phyloP scores from a whole-genome alignment of 148 eudicot species.

The Agrostemma githago region DNA sequence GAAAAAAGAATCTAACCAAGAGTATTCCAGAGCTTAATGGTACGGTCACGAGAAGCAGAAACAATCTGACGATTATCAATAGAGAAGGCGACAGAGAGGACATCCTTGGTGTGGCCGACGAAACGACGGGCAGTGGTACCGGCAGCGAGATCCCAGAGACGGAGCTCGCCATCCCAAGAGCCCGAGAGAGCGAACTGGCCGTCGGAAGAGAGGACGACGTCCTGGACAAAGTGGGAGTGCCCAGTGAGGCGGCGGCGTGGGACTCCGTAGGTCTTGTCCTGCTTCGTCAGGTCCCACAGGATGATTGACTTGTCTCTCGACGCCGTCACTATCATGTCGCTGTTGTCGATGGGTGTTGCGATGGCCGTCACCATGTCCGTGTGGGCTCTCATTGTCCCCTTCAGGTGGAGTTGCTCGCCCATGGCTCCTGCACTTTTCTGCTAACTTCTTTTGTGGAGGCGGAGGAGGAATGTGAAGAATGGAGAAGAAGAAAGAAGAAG shows the following conservation, averaged over 20 bases:
- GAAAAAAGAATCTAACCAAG: conserved; percentile 31
- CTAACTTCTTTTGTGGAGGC: too few relatives aligned
- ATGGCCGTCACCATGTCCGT: conserved; percentile 62
- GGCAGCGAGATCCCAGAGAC: conserved; percentile 75
- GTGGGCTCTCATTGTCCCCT: conserved; percentile 52
- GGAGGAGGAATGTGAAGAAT: too few relatives aligned
- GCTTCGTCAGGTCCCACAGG: conserved; percentile 44
- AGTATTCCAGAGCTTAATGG: conserved; percentile 92
- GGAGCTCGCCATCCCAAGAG: conserved; percentile 82
- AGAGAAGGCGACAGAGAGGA: conserved; percentile 74
- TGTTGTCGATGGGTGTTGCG: conserved; percentile 58
- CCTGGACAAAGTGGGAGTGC: conserved; percentile 77
- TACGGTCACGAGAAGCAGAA: conserved; percentile 66
- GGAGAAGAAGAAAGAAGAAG: too few relatives aligned
- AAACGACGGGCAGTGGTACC: conserved; percentile 78
- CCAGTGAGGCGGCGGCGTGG: conserved; percentile 70
- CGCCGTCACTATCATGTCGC: conserved; percentile 48
- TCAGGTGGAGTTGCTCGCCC: conserved; percentile 39
- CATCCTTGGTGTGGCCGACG: conserved; percentile 84
- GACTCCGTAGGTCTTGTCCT: conserved; percentile 46
- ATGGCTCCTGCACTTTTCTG: conserved; percentile 14
- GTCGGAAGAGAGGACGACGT: conserved; percentile 77
- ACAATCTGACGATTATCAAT: conserved; percentile 91
- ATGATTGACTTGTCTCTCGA: conserved; percentile 56
- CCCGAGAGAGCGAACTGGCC: conserved; percentile 84